These are phyloP conservation scores for Kwoniella dejecticola DNA, from an alignment of 768 basidiomycete genomes.

Conservation along the genomic window DNA sequence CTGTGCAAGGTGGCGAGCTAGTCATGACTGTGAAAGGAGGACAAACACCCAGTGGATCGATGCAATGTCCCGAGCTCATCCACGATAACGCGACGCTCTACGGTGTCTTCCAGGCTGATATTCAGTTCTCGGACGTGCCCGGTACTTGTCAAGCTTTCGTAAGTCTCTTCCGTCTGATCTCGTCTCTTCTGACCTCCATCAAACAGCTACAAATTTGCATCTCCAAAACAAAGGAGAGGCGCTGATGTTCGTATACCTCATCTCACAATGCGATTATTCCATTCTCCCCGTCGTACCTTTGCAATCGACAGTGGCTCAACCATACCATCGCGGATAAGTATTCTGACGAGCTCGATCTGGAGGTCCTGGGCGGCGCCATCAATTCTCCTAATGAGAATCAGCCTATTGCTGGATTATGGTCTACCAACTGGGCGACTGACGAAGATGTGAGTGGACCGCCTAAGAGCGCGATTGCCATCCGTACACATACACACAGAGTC, in stretches of 20 bases:
- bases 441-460: too few relatives aligned
- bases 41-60: neutral
- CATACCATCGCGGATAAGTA: conserved; percentile 1
- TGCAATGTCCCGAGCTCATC: conserved; percentile 20
- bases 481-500: too few relatives aligned
- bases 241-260: neutral
- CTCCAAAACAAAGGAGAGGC: neutral
- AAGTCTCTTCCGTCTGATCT: neutral
- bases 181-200: neutral
- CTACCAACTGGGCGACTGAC: neutral
- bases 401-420: neutral
- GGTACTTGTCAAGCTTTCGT: conserved; percentile 20
- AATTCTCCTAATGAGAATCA: neutral
- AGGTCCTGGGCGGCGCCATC: conserved; percentile 1
- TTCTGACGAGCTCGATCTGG: conserved; percentile 19
- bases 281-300: too few relatives aligned
- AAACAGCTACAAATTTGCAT: neutral
- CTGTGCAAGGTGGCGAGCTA: conserved; percentile 8
- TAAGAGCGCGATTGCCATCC: too few relatives aligned
- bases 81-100: conserved; percentile 1
- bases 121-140: neutral
- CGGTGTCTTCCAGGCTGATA: conserved; percentile 20
- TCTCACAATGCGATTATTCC: too few relatives aligned
- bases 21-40: conserved; percentile 9
- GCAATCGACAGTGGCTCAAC: conserved; percentile 10